phyloP scores from a whole-genome alignment of 1,139 yeast genomes.

The Yamadazyma triangularis region DNA sequence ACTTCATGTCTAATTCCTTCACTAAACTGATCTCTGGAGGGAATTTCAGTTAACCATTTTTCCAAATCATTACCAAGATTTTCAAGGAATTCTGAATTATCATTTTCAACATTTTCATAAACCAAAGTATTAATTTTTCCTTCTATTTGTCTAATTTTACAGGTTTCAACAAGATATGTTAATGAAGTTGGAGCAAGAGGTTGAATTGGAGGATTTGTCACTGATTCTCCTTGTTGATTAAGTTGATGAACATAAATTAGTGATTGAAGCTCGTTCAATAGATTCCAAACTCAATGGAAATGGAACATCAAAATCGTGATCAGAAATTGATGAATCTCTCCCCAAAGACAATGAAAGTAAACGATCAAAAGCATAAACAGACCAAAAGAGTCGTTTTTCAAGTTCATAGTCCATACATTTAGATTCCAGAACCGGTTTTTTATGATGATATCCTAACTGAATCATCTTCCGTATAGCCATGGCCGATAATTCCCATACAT shows the following conservation, averaged over 20 bases:
- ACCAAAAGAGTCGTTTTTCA: slow-evolving; percentile 12
- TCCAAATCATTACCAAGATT: slow-evolving; percentile 7
- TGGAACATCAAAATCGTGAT: slow-evolving; percentile 8
- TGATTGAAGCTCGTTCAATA: slow-evolving; percentile 4
- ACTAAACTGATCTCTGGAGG: slow-evolving; percentile 7
- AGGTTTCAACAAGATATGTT: slow-evolving; percentile 15
- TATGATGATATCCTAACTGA: slow-evolving; percentile 10
- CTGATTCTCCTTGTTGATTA: slow-evolving; percentile 2
- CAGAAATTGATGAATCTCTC: slow-evolving; percentile 9
- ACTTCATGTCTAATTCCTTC: slow-evolving; percentile 9
- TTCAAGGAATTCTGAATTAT: slow-evolving; percentile 3
- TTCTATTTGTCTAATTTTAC: slow-evolving; percentile 16
- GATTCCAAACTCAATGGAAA: slow-evolving; percentile 11
- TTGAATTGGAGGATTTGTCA: slow-evolving; percentile 6
- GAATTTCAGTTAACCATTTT: slow-evolving; percentile 7
- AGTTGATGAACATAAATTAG: too few relatives aligned
- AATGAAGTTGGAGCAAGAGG: slow-evolving; percentile 14
- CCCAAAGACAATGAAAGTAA: slow-evolving; percentile 6
- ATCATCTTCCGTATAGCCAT: slow-evolving; percentile 11
- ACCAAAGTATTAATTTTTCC: slow-evolving; percentile 14
- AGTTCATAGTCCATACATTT: slow-evolving; percentile 8
- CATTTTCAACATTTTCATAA: slow-evolving; percentile 8
- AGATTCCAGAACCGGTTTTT: slow-evolving; percentile 6
- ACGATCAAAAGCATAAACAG: slow-evolving; percentile 7
- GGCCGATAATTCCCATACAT: slow-evolving; percentile 13